Base-by-base conservation (phyloP, 176 grass and related monocot species). In the Tillandsia fasciculata region DNA sequence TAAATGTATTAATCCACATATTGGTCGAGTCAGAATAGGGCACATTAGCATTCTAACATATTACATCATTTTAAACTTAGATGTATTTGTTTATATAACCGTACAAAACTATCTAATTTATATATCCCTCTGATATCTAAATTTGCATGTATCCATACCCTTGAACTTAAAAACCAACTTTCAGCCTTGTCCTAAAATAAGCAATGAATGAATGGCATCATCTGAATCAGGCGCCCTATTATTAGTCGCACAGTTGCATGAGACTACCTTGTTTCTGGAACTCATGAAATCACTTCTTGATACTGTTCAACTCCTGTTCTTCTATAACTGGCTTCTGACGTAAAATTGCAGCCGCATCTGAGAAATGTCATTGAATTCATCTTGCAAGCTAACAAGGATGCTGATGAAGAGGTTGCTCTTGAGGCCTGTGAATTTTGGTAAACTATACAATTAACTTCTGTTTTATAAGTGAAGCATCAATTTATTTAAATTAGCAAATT, bases 391-490 rank as follows among this genome's bases (percentile, higher is more conserved):
- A 97, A 97, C 77, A 87, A 90, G 74, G 93, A 97, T 79, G 76
- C 80, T 5, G 93, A 97, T 74, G 93, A 97, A 12, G 93, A 97
- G 79, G 94, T 97, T 68, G 53, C 86, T 74, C 74, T 97, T 3
- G 89, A 97, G 82, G 89, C 94, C 67, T 97, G 94, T 85, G 94
- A 97, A 75, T 97, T 97, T 59, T 97, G 94, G 94, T 92, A 81
- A 57, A 75, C 70, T 51, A 33, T 33, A 42, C 33, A 7, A 42
- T 42, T 42, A 42, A 42, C 33, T 42, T 42, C 24, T 53, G 9
- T 67, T 26, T 10, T 15, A 49, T 48, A 8, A n/a, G 33, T 47
- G 11, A 42, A 42, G 33, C 57, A 74, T 64, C 18, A 15, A 68
- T 51, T 74, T 63, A 15, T 49, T 23, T 79, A 12, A 72, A 73